Evolutionary conservation across 192 early-diverging fungal species (phyloP), one percentile per base, ranked within the genome.

Genomic region (Coemansia sp.): DNA sequence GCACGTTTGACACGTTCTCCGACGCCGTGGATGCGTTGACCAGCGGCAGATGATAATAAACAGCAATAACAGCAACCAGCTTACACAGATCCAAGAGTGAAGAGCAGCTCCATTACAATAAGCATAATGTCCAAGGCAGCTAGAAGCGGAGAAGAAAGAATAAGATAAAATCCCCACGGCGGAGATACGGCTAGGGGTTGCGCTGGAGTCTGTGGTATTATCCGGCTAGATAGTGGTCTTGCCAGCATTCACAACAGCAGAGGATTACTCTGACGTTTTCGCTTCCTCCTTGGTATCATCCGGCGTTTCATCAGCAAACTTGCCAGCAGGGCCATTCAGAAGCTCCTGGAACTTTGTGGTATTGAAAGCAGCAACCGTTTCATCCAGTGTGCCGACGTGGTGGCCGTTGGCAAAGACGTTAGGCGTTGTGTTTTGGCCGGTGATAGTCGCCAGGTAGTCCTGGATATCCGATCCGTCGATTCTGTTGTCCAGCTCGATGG

Each of bases 391-490:
- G 37, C 90, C 91, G 37, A 92, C 51, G 68, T 92, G 91, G 14
- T 82, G 76, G 37, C 86, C 83, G 16, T 84, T 76, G 69, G 88
- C 86, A 76, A 90, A 92, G 72, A 91, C 86, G 60, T 89, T 92
- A 65, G 91, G 91, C 37, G 91, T 90, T 7, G 89, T 91, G 14
- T 86, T 80, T 75, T 92, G 89, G 17, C 80, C 80, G 17, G 87
- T 88, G 68, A 86, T 64, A 50, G 79, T 53, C 0, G 22, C 25
- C 16, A 92, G 87, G 56, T 87, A 85, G 8, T 65, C 65, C 67
- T 91, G 90, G 57, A 92, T 91, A 17, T 65, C 87, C 50, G 70
- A 44, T 42, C 90, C 89, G 56, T 86, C 68, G 8, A 69, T 67
- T 59, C 88, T 85, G 4, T 86, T 32, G 59, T 90, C 87, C 7